phyloP scores from a whole-genome alignment of 495 filamentous ascomycete species.

The Pseudevernia furfuracea region DNA sequence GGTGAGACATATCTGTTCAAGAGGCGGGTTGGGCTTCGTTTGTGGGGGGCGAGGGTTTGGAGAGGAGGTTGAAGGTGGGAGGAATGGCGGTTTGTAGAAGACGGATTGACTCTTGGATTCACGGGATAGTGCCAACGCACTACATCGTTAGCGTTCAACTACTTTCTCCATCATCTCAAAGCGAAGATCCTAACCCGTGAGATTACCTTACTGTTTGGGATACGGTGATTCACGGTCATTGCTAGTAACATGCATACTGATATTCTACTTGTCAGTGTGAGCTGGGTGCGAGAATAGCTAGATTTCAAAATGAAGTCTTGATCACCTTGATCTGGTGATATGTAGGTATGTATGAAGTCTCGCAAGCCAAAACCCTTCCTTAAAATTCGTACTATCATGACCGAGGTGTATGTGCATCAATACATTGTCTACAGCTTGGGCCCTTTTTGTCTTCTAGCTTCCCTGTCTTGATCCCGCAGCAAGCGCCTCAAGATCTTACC shows the following conservation, averaged over 20 bases:
- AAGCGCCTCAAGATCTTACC: slow-evolving; percentile 85
- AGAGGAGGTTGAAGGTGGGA: background rate
- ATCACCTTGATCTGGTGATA: background rate
- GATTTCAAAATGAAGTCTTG: background rate
- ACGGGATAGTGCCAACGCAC: background rate
- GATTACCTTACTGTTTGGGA: background rate
- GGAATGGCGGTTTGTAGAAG: background rate
- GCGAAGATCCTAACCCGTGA: background rate
- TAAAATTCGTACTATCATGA: background rate
- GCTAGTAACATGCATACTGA: background rate
- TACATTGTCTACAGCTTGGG: slow-evolving; percentile 40
- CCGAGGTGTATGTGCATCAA: background rate
- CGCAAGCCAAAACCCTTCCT: background rate
- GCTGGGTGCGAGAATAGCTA: background rate
- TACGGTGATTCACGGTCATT: background rate
- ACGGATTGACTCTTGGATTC: background rate
- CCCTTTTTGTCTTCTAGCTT: slow-evolving; percentile 54
- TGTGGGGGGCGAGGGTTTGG: background rate
- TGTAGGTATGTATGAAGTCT: background rate
- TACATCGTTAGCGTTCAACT: background rate
- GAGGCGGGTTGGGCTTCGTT: background rate
- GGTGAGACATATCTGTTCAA: background rate
- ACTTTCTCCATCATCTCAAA: background rate
- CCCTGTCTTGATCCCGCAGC: slow-evolving; percentile 73
- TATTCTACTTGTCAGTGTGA: background rate